Evolutionary conservation across 2,329 filamentous ascomycete genomes (phyloP), one percentile per base, ranked within the genome.

Genomic region (Diaporthe batatas): DNA sequence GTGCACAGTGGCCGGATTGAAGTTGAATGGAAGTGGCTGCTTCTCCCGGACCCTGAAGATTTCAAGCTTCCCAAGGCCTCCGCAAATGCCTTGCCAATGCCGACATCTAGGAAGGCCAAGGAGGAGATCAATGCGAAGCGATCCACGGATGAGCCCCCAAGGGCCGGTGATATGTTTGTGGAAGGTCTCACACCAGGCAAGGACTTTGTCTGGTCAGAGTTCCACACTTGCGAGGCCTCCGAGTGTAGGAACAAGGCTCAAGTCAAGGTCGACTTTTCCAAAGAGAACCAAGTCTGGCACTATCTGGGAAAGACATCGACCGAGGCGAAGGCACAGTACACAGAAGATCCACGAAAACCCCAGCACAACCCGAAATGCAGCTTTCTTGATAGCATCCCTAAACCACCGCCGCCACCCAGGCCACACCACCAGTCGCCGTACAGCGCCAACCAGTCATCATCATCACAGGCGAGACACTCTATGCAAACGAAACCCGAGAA

Each of bases 241-340:
- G 75, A 79, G 57, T 75, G 77, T 73, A 75, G 75, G 75, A 93
- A 92, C 77, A 85, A 85, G 75, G 86, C 84, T 70, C 91, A 93
- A 80, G 87, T 86, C 79, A 93, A 91, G 82, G 85, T 97, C 72
- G 91, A 97, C 78, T 82, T 98, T 11, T 83, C 83, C 74, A 93
- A 93, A 80, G 87, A 91, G 21, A 89, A 96, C 74, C 92, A 94
- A 79, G 82, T 98, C 23, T 98, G 95, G 94, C 90, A 94, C 83
- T 98, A 98, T 81, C 87, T 99, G 74, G 94, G 94, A 42, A 91
- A 91, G 80, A 90, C 89, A 25, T 98, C 96, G 29, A 98, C 96
- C 8, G 96, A 98, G 79, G 93, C 94, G 70, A 95, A 92, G 81
- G 92, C 95, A 34, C 94, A 97, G 80, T 99, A 96, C 83, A 97